A percentile compares a stretch with the other conserved stretches of the same genome.
Conservation (phyloP, 202 grass and related monocot species). For the Saccharum hybrid region DNA sequence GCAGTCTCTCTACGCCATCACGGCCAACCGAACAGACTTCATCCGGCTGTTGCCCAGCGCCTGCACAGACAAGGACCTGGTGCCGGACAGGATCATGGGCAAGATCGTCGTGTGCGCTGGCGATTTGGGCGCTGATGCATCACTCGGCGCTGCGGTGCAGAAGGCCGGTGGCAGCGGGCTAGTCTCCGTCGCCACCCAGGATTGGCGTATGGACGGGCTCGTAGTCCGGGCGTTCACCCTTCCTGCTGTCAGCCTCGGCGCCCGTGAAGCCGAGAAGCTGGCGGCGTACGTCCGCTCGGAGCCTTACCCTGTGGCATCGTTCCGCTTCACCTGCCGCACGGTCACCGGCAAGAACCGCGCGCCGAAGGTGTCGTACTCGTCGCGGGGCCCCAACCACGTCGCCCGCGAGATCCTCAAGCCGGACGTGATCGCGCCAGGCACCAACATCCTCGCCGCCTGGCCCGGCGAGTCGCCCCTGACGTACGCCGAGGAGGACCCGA, state of each 20-base stretch:
- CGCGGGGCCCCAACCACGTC: conserved; percentile 22
- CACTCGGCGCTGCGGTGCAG: background rate
- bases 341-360: conserved; percentile 44
- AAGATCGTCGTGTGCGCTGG: conserved; percentile 42
- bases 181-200: background rate
- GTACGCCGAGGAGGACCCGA: background rate
- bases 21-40: background rate
- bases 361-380: conserved; percentile 52
- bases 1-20: conserved; percentile 34
- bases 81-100: conserved; percentile 37
- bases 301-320: conserved; percentile 28
- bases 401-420: conserved; percentile 51
- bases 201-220: background rate
- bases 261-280: conserved; percentile 18
- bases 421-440: conserved; percentile 47
- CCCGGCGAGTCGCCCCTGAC: background rate
- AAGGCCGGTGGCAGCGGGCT: conserved; percentile 33
- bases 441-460: conserved; percentile 59
- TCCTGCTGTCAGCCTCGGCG: conserved; percentile 35
- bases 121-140: background rate
- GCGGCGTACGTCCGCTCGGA: conserved; percentile 35
- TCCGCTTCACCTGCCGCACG: conserved; percentile 35
- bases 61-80: background rate
- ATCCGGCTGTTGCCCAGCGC: conserved; percentile 1
- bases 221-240: conserved; percentile 8